Base-by-base conservation (phyloP, 108 stramenopile species). In the Seminavis robusta region DNA sequence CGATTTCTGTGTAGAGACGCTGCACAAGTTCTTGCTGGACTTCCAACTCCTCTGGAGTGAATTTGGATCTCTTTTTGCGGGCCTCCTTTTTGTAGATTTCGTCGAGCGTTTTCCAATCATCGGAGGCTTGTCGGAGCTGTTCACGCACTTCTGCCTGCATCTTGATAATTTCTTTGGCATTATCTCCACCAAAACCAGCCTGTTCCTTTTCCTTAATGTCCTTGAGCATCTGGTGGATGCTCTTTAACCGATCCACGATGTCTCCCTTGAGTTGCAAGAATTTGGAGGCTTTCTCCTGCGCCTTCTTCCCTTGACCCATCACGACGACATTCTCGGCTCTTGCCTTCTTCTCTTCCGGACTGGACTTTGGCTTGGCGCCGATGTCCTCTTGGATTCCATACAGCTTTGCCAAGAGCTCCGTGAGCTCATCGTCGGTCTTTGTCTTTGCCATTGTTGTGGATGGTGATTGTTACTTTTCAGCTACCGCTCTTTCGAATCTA, bases 71-170 rank as follows among this genome's bases (percentile, higher is more conserved):
- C 56, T 88, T 90, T 69, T 92, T 92, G 11, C 88, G 58, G 13
- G 86, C 83, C 59, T 94, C 93, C 39, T 74, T 86, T 54, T 90
- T 88, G 53, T 90, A 89, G 40, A 94, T 59, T 1, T 49, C 80
- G 34, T 94, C 88, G 46, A 94, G 32, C 43, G 90, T 84, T 19
- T 66, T 61, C 93, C 93, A 94, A 59, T 94, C 93, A 34, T 94
- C 89, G 13, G 56, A 56, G 8, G 85, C 74, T 40, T 80, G 81
- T 20, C 88, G 82, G 46, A 86, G 67, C 36, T 79, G 48, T 60
- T 90, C 87, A 7, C 89, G 77, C 26, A 88, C 78, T 44, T 88
- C 78, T 5, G 87, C 82, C 61, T 94, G 89, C 37, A 64, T 68
- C 32, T 77, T 73, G 41, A 94, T 94, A 16, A 83, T 72, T 42